Conservation (phyloP, 768 basidiomycete species). For the Serendipita sp. region DNA sequence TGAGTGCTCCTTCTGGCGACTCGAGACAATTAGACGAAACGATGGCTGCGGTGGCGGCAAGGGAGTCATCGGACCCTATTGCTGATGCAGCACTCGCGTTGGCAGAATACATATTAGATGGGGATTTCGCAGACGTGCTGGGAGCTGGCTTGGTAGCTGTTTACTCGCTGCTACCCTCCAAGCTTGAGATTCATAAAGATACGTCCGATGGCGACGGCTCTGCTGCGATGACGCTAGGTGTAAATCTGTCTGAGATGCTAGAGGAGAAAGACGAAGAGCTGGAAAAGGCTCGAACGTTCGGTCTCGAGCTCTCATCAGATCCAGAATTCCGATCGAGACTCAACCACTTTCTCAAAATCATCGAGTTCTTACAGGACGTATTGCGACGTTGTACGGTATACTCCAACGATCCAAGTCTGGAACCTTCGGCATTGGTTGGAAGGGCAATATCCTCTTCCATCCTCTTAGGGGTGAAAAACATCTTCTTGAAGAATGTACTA, state of each 20-base stretch:
- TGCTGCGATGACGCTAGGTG: constrained; percentile 57
- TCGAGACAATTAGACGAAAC: background rate
- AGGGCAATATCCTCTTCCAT: constrained; percentile 71
- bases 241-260: constrained; percentile 29
- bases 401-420: constrained; percentile 24
- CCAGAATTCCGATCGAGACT: constrained; percentile 63
- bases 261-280: constrained; percentile 36
- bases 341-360: constrained; percentile 76
- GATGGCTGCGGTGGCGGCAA: constrained; percentile 16
- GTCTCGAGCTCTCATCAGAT: constrained; percentile 61
- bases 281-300: constrained; percentile 39
- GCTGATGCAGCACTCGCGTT: constrained; percentile 74
- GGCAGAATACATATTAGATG: constrained; percentile 85
- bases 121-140: constrained; percentile 97
- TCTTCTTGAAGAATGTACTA: constrained; percentile 84
- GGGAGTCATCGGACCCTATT: constrained; percentile 41
- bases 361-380: constrained; percentile 87
- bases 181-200: constrained; percentile 48
- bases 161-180: constrained; percentile 78
- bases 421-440: constrained; percentile 53
- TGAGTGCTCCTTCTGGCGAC: constrained; percentile 46
- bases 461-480: constrained; percentile 61
- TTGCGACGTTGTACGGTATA: constrained; percentile 45
- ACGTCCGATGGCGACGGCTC: constrained; percentile 21
- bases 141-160: constrained; percentile 86